A percentile compares a stretch with the other conserved stretches of the same genome.
These are phyloP conservation scores for barley (Hordeum vulgare) DNA, from an alignment of 176 grass and related monocot species.

Conservation along the genomic window DNA sequence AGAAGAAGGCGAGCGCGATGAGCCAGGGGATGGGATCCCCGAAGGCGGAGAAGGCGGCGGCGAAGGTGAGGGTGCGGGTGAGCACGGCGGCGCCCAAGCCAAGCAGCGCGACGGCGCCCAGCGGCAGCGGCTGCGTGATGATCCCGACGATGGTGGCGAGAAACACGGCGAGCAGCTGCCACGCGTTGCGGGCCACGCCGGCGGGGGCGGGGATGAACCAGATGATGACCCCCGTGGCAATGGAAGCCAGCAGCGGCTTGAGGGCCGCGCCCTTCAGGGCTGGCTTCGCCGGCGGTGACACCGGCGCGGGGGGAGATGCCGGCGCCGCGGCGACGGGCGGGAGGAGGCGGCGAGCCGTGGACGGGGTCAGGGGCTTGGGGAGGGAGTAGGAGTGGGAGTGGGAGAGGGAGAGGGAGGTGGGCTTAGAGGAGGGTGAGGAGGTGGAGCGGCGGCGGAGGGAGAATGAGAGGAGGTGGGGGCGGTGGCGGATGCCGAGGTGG, in stretches of 20 bases:
- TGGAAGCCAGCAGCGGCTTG: slow-evolving; percentile 52
- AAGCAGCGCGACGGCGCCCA: slow-evolving; percentile 88
- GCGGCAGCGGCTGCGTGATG: slow-evolving; percentile 90
- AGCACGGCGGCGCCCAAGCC: slow-evolving; percentile 89
- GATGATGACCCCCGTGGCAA: slow-evolving; percentile 58
- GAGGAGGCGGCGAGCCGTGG: background rate
- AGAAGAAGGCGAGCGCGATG: slow-evolving; percentile 99
- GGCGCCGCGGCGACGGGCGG: background rate
- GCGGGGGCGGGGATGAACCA: slow-evolving; percentile 73
- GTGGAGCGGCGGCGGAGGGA: slow-evolving; percentile 27
- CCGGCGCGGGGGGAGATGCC: background rate
- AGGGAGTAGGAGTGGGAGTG: slow-evolving; percentile 19
- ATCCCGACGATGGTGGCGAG: slow-evolving; percentile 95
- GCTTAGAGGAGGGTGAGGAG: background rate
- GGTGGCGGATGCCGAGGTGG: slow-evolving; percentile 27
- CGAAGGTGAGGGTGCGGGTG: slow-evolving; percentile 79
- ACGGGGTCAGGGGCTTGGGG: background rate
- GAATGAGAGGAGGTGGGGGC: slow-evolving; percentile 32
- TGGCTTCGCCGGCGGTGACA: slow-evolving; percentile 24
- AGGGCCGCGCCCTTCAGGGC: slow-evolving; percentile 63
- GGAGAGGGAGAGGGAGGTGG: slow-evolving; percentile 30
- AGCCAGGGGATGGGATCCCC: slow-evolving; percentile 97
- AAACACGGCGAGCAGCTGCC: slow-evolving; percentile 90
- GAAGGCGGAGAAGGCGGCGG: slow-evolving; percentile 89
- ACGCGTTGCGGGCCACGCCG: slow-evolving; percentile 74